Base-by-base conservation (phyloP, 371 early-diverging fungal genomes). In the Saksenaea vasiformis region DNA sequence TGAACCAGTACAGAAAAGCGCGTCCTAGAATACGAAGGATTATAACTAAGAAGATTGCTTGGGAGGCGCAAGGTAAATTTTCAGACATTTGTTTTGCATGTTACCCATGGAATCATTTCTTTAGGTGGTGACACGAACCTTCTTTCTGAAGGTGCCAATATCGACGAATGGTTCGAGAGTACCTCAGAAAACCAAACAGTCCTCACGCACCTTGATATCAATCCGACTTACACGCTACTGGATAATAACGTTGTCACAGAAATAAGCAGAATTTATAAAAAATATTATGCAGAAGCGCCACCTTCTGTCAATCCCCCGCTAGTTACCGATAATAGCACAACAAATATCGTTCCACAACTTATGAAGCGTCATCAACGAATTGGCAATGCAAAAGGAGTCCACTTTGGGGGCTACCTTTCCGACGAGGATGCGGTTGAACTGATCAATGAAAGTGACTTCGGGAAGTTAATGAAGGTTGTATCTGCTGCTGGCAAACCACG, bases 301-400 rank as follows among this genome's bases (percentile, higher is more conserved):
- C 51, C 10, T 5, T 22, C 51, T 47, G 7, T 22, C 51, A 22
- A 47, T 11, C 22, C 51, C n/a, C 24, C 24, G 22, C 11, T 22
- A 22, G 10, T 8, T 19, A 47, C 22, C 10, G 10, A 9, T 22
- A 7, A 10, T 5, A 47, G 10, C 51, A 19, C 51, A 22, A 1
- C 11, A n/a, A 22, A 22, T 41, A 2, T 17, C 14, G 14, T 17
- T 41, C 9, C 19, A 13, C 19, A 3, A 14, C 43, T n/a, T n/a
- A 13, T 41, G 43, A 41, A 17, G n/a, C 19, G n/a, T 13, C 7
- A 31, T 31, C 2, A 31, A 7, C 43, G 51, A 5, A 22, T 47
- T 22, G 51, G 51, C 51, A 47, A n/a, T 22, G 51, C 51, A 22
- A 47, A 47, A 47, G 51, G 51, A 47, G 22, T 47, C 22, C 51